phyloP scores from a whole-genome alignment of 257 asterid genomes.

The Nicotiana tomentosiformis region DNA sequence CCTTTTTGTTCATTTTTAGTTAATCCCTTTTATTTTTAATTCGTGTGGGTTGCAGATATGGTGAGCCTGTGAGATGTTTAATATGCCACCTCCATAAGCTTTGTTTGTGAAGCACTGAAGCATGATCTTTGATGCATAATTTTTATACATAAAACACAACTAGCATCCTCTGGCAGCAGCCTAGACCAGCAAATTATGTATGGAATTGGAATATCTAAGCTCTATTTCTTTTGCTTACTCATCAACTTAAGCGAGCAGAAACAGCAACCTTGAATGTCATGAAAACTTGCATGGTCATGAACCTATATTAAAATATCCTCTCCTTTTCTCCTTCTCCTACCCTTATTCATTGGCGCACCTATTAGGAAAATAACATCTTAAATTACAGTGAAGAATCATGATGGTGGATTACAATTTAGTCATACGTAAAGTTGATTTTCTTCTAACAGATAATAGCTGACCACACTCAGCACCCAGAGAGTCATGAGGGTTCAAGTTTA shows the following conservation, averaged over 20 bases:
- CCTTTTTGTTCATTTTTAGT: not conserved
- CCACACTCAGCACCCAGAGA: conserved; percentile 1
- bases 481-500: conserved; percentile 31
- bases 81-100: not conserved
- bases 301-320: not conserved
- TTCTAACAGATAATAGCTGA: not conserved
- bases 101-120: not conserved
- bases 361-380: not conserved
- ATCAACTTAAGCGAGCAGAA: not conserved
- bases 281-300: not conserved
- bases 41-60: not conserved
- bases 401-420: not conserved
- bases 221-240: not conserved
- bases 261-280: not conserved
- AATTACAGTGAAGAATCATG: not conserved
- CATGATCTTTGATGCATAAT: not conserved
- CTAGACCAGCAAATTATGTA: not conserved
- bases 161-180: not conserved
- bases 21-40: not conserved
- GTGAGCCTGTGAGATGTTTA: not conserved
- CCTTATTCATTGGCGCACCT: not conserved
- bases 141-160: not conserved
- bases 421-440: not conserved
- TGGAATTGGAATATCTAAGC: not conserved
- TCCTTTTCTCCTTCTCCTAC: not conserved